Percentiles rank a stretch among this genome's conserved stretches.
phyloP scores from a whole-genome alignment of 2,329 filamentous ascomycete genomes.

The Sclerotinia subarctica region DNA sequence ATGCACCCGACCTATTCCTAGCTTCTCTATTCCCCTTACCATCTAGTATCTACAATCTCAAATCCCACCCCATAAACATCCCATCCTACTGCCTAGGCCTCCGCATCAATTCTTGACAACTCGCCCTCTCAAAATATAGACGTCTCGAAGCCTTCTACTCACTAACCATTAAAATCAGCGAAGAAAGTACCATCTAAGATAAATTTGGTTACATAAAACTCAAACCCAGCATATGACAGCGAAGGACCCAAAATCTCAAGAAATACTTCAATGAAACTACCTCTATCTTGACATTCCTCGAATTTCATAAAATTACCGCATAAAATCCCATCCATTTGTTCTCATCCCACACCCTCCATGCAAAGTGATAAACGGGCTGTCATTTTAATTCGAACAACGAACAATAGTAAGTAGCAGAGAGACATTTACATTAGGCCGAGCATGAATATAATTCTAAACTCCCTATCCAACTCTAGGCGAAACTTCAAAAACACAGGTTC shows the following conservation, averaged over 20 bases:
- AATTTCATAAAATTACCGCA: slow-evolving; percentile 30
- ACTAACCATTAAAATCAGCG: slow-evolving; percentile 44
- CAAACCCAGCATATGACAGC: slow-evolving; percentile 25
- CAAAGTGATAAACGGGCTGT: background rate
- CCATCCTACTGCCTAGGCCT: slow-evolving; percentile 46
- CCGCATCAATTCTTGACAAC: slow-evolving; percentile 46
- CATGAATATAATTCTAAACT: background rate
- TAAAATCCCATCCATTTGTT: slow-evolving; percentile 16
- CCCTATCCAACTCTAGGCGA: too few relatives aligned
- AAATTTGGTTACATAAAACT: slow-evolving; percentile 33
- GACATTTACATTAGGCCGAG: too few relatives aligned
- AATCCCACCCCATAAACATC: slow-evolving; percentile 33
- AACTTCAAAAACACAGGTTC: too few relatives aligned
- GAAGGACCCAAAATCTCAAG: slow-evolving; percentile 35
- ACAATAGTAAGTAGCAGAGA: too few relatives aligned
- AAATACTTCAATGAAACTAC: slow-evolving; percentile 29
- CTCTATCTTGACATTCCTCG: slow-evolving; percentile 27
- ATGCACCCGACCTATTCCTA: slow-evolving; percentile 45
- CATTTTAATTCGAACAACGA: too few relatives aligned
- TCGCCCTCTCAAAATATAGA: slow-evolving; percentile 43
- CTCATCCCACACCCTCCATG: background rate
- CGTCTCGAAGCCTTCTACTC: slow-evolving; percentile 45
- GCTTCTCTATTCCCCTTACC: slow-evolving; percentile 44
- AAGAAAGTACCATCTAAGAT: slow-evolving; percentile 42
- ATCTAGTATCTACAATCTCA: slow-evolving; percentile 38